Base-by-base conservation (phyloP, 352 stramenopile genomes). In the Globisporangium cystogenes region DNA sequence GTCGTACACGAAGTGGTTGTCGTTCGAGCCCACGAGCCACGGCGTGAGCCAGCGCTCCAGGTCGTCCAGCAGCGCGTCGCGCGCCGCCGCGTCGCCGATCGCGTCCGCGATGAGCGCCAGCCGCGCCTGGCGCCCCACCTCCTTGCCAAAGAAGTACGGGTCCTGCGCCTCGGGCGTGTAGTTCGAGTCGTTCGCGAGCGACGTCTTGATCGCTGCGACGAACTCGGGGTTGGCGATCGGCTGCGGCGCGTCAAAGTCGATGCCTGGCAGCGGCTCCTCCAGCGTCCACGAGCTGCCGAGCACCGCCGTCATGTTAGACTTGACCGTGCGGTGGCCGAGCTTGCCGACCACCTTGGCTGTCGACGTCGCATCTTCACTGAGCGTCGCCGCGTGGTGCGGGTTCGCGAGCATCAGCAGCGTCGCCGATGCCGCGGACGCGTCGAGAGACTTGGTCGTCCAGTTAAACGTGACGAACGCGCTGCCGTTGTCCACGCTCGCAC, bases 1-100 rank as follows among this genome's bases (percentile, higher is more conserved):
- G 61, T 98, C 95, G 68, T 97, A 98, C 39, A 98, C 64, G 39
- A 98, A 90, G 54, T 82, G 68, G 57, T 96, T 83, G 29, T 60
- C 55, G 63, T 91, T 93, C 47, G 79, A 59, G 33, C 74, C 74
- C 18, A 87, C 53, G 57, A 96, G 80, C 86, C 84, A 96, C 24
- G 82, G 82, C 15, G 64, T 74, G 48, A 95, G 53, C 76, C 70
- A 88, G 29, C 74, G 50, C 60, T 92, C 72, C 7, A 95, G 51
- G 37, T 80, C 65, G 42, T 81, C 62, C 35, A 95, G 51, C 26
- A 91, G 65, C 24, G 64, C 53, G 23, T 90, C 77, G 31, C 80
- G 77, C 5, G 73, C 60, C 18, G 69, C 53, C 12, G 62, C 51
- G 27, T 85, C 70, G 24, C 67, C 68, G 0, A 96, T 41, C 36